These are phyloP conservation scores for Chimonanthus salicifolius DNA, from an alignment of 164 flowering plant species.

Conservation along the genomic window DNA sequence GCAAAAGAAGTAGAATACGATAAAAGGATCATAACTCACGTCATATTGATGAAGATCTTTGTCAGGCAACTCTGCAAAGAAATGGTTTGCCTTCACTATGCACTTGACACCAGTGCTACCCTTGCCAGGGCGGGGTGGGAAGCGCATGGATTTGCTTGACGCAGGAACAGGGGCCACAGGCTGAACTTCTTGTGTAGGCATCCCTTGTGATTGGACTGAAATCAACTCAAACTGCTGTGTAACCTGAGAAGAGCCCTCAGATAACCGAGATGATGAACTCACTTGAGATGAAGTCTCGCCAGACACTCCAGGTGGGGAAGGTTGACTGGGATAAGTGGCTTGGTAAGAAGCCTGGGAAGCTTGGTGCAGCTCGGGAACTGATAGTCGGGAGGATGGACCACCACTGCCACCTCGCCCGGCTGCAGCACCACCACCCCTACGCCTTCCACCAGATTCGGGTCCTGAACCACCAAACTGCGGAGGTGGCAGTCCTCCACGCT, in stretches of 20 bases:
- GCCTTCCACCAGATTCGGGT: slow-evolving; percentile 21
- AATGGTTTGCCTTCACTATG: slow-evolving; percentile 79
- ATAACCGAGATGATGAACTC: slow-evolving; percentile 26
- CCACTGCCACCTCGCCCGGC: slow-evolving; percentile 32
- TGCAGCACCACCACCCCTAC: slow-evolving; percentile 34
- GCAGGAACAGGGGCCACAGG: slow-evolving; percentile 20
- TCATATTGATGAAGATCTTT: slow-evolving; percentile 85
- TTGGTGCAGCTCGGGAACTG: slow-evolving; percentile 87
- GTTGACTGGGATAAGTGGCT: slow-evolving; percentile 35
- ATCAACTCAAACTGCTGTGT: slow-evolving; percentile 37
- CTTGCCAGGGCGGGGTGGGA: slow-evolving; percentile 73
- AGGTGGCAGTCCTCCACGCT: slow-evolving; percentile 27
- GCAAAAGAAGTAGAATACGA: not conserved
- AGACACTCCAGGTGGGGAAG: slow-evolving; percentile 17
- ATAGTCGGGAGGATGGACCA: slow-evolving; percentile 40
- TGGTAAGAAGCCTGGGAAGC: slow-evolving; percentile 45
- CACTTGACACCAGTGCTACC: slow-evolving; percentile 58
- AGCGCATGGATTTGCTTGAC: slow-evolving; percentile 59
- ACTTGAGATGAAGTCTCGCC: slow-evolving; percentile 28
- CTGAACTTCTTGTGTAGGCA: slow-evolving; percentile 27
- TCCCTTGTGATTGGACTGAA: not conserved
- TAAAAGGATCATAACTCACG: slow-evolving; percentile 36
- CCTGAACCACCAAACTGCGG: slow-evolving; percentile 19
- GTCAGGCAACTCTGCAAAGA: slow-evolving; percentile 76
- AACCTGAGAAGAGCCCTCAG: slow-evolving; percentile 11